Base-by-base conservation (phyloP, 2,329 filamentous ascomycete genomes). In the Exutisphaerella laricina region DNA sequence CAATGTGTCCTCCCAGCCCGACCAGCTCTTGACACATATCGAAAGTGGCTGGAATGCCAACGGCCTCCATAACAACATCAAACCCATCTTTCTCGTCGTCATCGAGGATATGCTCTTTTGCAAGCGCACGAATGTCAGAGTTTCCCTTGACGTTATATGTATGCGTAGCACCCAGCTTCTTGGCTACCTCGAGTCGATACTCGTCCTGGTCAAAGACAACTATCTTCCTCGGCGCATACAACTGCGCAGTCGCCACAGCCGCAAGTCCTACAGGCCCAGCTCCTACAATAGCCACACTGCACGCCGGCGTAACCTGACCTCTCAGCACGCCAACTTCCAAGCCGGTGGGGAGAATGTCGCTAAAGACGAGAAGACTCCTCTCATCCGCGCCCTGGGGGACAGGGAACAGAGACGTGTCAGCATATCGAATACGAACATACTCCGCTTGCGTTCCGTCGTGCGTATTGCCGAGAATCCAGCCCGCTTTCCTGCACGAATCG, bases 41-140 rank as follows among this genome's bases (percentile, higher is more conserved):
- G 53, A 79, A 43, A 0, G 72, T 78, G 0, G 65, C 65, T 0
- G 73, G 72, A 6, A 75, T 63, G 1, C 76, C 76, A 1, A 79
- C 77, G 0, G 74, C 75, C 56, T 79, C 77, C 37, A 79, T 75
- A 1, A 80, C 75, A 0, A 72, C 65, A 45, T 80, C 75, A 49
- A 73, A 78, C 0, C 75, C 76, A 39, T 70, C 65, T 18, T 33
- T 33, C 31, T 33, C 31, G 1, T 68, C 70, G n/a, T 69, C 68
- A 20, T 49, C 46, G n/a, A n/a, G n/a, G 0, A 74, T 77, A 39
- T 76, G 48, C 0, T 58, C 58, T 30, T 29, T 12, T 51, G 64
- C 65, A 3, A 54, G 50, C 7, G 67, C 61, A 4, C 66, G 59
- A 0, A 66, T 61, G n/a, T 68, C 61, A 0, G 55, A 53, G 4